A percentile compares a stretch with the other conserved stretches of the same genome.
phyloP scores from a whole-genome alignment of 1,139 yeast genomes.

The Williopsis jadinii region DNA sequence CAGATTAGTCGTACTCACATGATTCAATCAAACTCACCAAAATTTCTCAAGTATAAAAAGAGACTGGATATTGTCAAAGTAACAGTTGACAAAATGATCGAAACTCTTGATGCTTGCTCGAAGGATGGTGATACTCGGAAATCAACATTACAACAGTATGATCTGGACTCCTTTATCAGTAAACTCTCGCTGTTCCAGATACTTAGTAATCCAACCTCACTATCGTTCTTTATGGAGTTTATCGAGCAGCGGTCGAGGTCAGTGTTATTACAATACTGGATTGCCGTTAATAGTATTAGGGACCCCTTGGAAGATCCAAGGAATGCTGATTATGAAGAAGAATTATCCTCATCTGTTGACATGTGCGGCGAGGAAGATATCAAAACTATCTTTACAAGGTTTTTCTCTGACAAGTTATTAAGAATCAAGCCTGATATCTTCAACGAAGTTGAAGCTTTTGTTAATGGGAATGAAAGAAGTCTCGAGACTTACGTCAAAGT shows the following conservation, averaged over 20 bases:
- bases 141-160: slow-evolving; percentile 9
- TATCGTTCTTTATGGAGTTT: slow-evolving; percentile 47
- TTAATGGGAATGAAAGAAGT: slow-evolving; percentile 15
- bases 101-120: not conserved
- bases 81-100: slow-evolving; percentile 23
- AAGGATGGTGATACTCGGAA: slow-evolving; percentile 1
- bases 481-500: slow-evolving; percentile 32
- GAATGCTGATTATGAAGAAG: slow-evolving; percentile 25
- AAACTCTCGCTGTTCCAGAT: slow-evolving; percentile 33
- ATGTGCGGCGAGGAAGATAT: slow-evolving; percentile 34
- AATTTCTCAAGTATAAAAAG: slow-evolving; percentile 22
- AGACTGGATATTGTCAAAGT: slow-evolving; percentile 28
- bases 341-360: slow-evolving; percentile 14
- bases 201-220: slow-evolving; percentile 38
- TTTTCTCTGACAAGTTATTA: slow-evolving; percentile 29
- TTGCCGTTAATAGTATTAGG: slow-evolving; percentile 56
- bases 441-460: slow-evolving; percentile 29
- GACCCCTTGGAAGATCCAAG: slow-evolving; percentile 60
- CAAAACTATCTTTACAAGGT: slow-evolving; percentile 37
- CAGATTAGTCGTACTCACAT: slow-evolving; percentile 28
- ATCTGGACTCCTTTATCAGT: slow-evolving; percentile 19
- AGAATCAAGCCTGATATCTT: slow-evolving; percentile 24
- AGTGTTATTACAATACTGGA: slow-evolving; percentile 53
- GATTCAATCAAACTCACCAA: slow-evolving; percentile 16
- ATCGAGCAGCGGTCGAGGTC: slow-evolving; percentile 43